Base-by-base conservation (phyloP, 306 rosid genomes). In the Hippophae gyantsensis region DNA sequence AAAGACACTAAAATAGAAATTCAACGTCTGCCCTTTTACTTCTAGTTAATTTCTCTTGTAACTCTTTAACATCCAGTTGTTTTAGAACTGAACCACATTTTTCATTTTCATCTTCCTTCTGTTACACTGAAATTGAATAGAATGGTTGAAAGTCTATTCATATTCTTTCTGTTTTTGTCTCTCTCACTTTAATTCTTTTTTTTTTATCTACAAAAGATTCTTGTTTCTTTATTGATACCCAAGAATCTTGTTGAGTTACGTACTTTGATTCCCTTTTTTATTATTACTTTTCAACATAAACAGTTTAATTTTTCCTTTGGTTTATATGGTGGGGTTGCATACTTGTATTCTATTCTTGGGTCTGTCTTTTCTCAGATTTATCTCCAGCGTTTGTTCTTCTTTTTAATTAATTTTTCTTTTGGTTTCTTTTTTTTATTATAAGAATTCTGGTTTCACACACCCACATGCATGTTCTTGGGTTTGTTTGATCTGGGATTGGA, bases 401-500 rank as follows among this genome's bases (percentile, higher is more conserved):
- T 68, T 42, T 58, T 27, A 42, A 73, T 57, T 62, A 6, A 23
- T n/a, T 63, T 41, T 54, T 9, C 57, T 46, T 44, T 64, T 38
- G 57, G 12, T 50, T 10, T 57, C 63, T 27, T 38, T 58, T 40
- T 58, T 47, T 6, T 26, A 23, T 38, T 57, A 66, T 52, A 72
- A 32, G 46, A 71, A 73, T 75, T 74, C 56, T 70, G 72, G 72
- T 78, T 79, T 61, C 78, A 57, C 66, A 13, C 57, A 9, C 41
- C 77, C 89, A 81, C 94, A 78, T 90, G 95, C 96, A 74, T 79
- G 86, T 76, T 85, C 80, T 73, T 70, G 66, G 77, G 76, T 80
- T 79, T 84, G 90, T 87, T 95, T 90, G 95, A 92, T 92, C 95
- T 83, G 95, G 95, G 96, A 85, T 92, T 87, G 93, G 92, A 87